Percentiles rank a stretch among this genome's conserved stretches.
phyloP scores from a whole-genome alignment of 2,329 filamentous ascomycete genomes.

The Sporothrix mexicana region DNA sequence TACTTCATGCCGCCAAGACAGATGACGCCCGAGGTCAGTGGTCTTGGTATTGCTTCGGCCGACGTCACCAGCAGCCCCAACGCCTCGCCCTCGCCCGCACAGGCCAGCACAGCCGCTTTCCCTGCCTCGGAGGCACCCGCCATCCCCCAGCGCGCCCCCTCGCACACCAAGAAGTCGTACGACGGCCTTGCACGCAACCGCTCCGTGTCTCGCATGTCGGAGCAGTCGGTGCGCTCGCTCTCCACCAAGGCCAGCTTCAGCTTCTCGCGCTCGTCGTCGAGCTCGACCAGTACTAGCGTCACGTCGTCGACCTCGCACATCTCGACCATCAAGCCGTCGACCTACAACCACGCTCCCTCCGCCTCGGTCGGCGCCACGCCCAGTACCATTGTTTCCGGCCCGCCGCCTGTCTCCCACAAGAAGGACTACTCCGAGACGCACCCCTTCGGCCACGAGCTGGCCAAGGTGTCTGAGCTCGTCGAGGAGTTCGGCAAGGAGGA shows the following conservation, averaged over 20 bases:
- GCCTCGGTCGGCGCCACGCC: slow-evolving; percentile 41
- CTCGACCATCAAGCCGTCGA: slow-evolving; percentile 36
- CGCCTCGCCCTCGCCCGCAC: slow-evolving; percentile 41
- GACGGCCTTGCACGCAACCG: slow-evolving; percentile 66
- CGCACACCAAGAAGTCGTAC: slow-evolving; percentile 84
- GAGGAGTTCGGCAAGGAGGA: slow-evolving; percentile 79
- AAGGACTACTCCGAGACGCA: slow-evolving; percentile 55
- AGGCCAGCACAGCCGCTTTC: slow-evolving; percentile 23
- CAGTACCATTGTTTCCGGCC: slow-evolving; percentile 30
- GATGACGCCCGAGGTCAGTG: slow-evolving; percentile 42
- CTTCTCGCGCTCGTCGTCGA: slow-evolving; percentile 64
- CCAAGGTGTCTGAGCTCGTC: slow-evolving; percentile 88
- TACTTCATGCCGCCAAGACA: slow-evolving; percentile 65
- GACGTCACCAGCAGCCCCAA: slow-evolving; percentile 48
- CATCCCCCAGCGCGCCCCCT: slow-evolving; percentile 79
- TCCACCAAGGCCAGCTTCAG: slow-evolving; percentile 63
- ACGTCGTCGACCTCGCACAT: slow-evolving; percentile 51
- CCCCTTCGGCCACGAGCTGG: slow-evolving; percentile 88
- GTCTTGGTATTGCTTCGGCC: slow-evolving; percentile 22
- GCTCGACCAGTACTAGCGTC: slow-evolving; percentile 57
- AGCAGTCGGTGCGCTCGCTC: slow-evolving; percentile 58
- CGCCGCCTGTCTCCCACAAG: slow-evolving; percentile 48
- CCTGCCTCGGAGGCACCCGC: slow-evolving; percentile 58
- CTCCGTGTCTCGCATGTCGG: slow-evolving; percentile 59
- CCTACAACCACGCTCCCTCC: slow-evolving; percentile 15